phyloP scores from a whole-genome alignment of 306 rosid genomes.

The Arachis stenosperma region DNA sequence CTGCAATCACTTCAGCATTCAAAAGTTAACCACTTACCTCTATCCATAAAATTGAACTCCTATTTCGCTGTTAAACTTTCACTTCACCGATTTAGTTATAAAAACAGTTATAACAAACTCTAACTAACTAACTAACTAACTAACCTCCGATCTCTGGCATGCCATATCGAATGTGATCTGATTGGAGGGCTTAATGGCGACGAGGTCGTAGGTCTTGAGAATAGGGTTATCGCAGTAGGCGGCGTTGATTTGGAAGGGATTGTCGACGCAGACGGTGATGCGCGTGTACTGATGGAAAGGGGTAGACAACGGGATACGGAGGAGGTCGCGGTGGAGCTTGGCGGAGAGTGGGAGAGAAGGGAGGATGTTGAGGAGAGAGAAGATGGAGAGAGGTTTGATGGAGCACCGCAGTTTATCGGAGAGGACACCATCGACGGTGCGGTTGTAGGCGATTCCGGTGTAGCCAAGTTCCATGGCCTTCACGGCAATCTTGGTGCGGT shows the following conservation, averaged over 20 bases:
- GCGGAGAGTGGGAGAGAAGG: slow-evolving; percentile 70
- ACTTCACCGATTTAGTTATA: no score
- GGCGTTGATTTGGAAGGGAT: slow-evolving; percentile 49
- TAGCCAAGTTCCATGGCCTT: slow-evolving; percentile 88
- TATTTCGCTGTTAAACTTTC: no score
- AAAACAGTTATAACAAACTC: background rate
- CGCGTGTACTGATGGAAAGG: slow-evolving; percentile 93
- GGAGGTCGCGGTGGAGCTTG: slow-evolving; percentile 72
- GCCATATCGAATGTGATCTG: slow-evolving; percentile 74
- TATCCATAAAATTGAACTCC: no score
- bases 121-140: background rate
- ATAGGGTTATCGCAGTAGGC: slow-evolving; percentile 79
- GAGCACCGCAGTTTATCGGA: slow-evolving; percentile 84
- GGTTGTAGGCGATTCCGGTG: slow-evolving; percentile 86
- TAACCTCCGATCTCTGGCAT: slow-evolving; percentile 73
- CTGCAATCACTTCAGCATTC: slow-evolving; percentile 45
- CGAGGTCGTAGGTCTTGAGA: slow-evolving; percentile 81
- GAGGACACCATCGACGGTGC: slow-evolving; percentile 80
- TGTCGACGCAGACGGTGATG: slow-evolving; percentile 66
- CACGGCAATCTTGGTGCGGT: slow-evolving; percentile 61
- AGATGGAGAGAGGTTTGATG: slow-evolving; percentile 58
- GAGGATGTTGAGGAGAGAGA: slow-evolving; percentile 70
- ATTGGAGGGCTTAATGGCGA: slow-evolving; percentile 69
- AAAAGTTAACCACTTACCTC: no score
- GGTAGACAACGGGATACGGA: slow-evolving; percentile 57